phyloP scores from a whole-genome alignment of 371 early-diverging fungal genomes.

The Aphelidium insulamus region DNA sequence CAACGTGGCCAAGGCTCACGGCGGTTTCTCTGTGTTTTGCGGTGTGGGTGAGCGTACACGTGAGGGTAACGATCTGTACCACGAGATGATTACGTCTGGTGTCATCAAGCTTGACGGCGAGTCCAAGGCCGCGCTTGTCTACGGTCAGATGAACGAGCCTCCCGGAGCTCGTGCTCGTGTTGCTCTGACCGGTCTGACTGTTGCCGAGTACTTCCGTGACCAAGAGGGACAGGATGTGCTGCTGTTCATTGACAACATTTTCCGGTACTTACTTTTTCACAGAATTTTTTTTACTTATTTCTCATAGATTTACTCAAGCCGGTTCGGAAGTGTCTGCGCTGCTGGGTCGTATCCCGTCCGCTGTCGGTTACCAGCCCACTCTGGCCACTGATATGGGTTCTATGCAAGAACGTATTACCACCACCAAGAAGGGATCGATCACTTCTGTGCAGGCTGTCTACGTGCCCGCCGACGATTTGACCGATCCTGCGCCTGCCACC shows the following conservation, averaged over 20 bases:
- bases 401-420: conserved; percentile 98
- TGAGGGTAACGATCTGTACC: conserved; percentile 96
- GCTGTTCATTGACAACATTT: conserved; percentile 98
- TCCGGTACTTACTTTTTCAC: conserved; percentile 30
- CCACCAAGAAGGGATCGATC: conserved; percentile 98
- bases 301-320: conserved; percentile 49
- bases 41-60: conserved; percentile 96
- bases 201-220: conserved; percentile 98
- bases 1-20: conserved; percentile 94
- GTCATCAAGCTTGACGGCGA: conserved; percentile 85
- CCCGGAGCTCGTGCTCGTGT: conserved; percentile 99
- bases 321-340: conserved; percentile 90
- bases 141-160: conserved; percentile 98
- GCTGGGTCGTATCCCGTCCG: conserved; percentile 96
- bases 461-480: conserved; percentile 97
- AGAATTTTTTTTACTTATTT: neutral
- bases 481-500: conserved; percentile 96
- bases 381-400: conserved; percentile 87
- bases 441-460: conserved; percentile 95
- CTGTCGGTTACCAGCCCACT: conserved; percentile 98
- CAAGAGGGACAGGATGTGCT: conserved; percentile 96
- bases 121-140: conserved; percentile 88
- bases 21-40: conserved; percentile 93
- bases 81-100: conserved; percentile 87
- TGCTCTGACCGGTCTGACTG: conserved; percentile 89